Conservation (phyloP, 192 early-diverging fungal species). For the Linnemannia zychae region DNA sequence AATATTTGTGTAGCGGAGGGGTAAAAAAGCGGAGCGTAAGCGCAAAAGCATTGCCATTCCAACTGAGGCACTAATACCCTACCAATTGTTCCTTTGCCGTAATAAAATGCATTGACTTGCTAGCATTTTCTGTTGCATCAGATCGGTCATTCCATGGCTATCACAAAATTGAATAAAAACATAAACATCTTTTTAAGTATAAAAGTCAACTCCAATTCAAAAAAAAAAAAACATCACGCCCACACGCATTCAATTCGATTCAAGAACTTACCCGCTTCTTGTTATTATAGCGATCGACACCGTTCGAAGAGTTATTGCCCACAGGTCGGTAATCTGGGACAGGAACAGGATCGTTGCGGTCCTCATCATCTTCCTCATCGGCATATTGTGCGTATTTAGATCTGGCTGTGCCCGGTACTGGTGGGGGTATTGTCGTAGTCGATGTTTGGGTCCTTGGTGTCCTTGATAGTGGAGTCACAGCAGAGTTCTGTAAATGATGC, state of each 20-base stretch:
- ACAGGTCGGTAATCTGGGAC: background rate
- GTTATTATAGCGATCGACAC: conserved; percentile 16
- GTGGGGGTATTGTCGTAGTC: background rate
- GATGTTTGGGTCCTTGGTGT: background rate
- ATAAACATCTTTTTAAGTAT: background rate
- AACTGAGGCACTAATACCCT: background rate
- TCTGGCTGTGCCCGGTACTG: background rate
- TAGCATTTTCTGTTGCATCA: conserved; percentile 11
- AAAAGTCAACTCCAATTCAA: background rate
- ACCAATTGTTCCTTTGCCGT: conserved; percentile 47
- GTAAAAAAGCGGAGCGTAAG: background rate
- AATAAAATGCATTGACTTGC: conserved; percentile 17
- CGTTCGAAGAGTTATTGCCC: conserved; percentile 14
- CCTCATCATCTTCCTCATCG: conserved; percentile 31
- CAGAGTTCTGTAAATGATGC: background rate
- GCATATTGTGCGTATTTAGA: conserved; percentile 23
- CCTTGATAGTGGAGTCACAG: background rate
- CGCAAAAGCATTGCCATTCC: too few species aligned
- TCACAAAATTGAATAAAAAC: background rate
- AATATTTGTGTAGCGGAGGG: too few species aligned
- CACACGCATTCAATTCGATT: too few species aligned
- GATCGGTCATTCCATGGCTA: conserved; percentile 18
- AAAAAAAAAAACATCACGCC: too few species aligned
- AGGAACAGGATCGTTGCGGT: conserved; percentile 12
- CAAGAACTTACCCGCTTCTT: conserved; percentile 31